Base-by-base conservation (phyloP, 768 basidiomycete species). In the Pleurotus salmoneostramineus region DNA sequence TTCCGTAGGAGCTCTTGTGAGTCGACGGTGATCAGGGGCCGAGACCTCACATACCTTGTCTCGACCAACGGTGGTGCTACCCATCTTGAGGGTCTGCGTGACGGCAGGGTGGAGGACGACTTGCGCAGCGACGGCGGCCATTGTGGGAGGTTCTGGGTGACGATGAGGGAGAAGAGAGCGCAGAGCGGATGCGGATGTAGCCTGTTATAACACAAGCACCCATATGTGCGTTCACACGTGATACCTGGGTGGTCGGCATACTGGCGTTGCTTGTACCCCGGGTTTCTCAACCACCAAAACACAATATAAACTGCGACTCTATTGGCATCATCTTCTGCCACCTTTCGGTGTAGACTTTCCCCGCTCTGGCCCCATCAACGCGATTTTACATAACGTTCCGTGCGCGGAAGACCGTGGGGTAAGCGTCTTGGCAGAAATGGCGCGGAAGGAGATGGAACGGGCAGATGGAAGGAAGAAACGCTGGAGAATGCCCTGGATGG, bases 61-160 rank as follows among this genome's bases (percentile, higher is more conserved):
- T 50, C 95, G 80, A 7, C 95, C 96, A 34, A 89, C 68, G 12
- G 92, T 97, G 0, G 93, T 94, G 15, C 81, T 80, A 49, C 87
- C 82, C 50, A 90, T 84, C 68, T 88, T 91, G 69, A 98, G 75
- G 27, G 83, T 72, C 61, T 89, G 84, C 36, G 89, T 88, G 34
- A 93, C 78, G 1, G 81, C 75, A 6, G 96, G 96, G 65, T 98
- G 94, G 46, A 98, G 82, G 58, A 98, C 79, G 61, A 96, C 67
- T 66, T 95, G 91, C 15, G 88, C 84, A 21, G 87, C 86, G 51
- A 84, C 62, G 63, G 68, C 75, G 60, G 78, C 74, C 81, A 83
- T 82, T 61, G 55, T 63, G 56, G 56, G 50, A 14, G 3, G 33
- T 27, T 59, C 37, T 12, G 42, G 54, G 46, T 45, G 42, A 48